Base-by-base conservation (phyloP, 257 asterid species). In the Verbena officinalis region DNA sequence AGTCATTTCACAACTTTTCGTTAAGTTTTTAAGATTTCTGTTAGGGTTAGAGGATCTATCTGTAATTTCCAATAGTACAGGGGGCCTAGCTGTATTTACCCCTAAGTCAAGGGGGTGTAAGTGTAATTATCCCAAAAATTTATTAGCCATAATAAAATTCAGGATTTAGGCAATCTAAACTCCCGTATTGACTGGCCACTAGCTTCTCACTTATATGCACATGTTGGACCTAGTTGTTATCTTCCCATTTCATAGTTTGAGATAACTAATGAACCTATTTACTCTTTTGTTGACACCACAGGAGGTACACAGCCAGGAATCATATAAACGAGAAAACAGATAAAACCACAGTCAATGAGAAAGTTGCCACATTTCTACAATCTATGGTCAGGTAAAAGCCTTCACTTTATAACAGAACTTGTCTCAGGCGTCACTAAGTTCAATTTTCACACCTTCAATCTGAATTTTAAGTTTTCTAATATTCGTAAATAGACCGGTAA, bases 331-430 rank as follows among this genome's bases (percentile, higher is more conserved):
- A 65, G 57, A 81, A 67, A 67, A 80, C 73, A 67, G 88, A 78
- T 74, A 70, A 70, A 68, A 27, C 63, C 62, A 59, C 72, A 64
- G 65, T 71, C 55, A 83, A 71, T 19, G 90, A 83, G 63, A 81
- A 85, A 78, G 90, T 82, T 67, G 80, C 80, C 57, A 73, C 75
- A 66, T 81, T 88, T 64, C 77, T 86, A 33, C 85, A 64, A 58
- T 49, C 62, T 65, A 64, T 84, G 70, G 76, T 90, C 84, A 81
- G 91, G 98, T 89, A 77, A 30, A 65, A 52, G 57, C 33, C 5
- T 48, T 68, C n/a, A 42, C 51, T 55, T n/a, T 27, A 15, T 65
- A 39, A 43, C 45, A 23, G 20, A 67, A 51, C 46, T 20, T 53
- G 59, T 15, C 49, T 31, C 66, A 59, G 40, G 66, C 43, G 43